phyloP scores from a whole-genome alignment of 495 filamentous ascomycete genomes.

The Trichoderma parareesei region DNA sequence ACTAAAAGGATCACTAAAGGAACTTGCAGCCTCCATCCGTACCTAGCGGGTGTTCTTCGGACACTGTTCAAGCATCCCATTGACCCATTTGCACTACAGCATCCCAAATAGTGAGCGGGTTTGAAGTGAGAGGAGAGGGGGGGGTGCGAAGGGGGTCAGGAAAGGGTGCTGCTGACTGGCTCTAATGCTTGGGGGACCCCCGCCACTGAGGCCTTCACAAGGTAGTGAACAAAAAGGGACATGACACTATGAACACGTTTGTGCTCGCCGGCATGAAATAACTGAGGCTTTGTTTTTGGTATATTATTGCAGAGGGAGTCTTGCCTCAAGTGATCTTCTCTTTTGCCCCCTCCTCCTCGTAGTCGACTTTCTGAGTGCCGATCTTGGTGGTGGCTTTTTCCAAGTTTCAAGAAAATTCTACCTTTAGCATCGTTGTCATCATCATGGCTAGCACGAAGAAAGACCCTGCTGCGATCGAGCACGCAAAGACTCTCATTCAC shows the following conservation, averaged over 20 bases:
- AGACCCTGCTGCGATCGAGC: constrained; percentile 35
- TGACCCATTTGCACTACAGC: background rate
- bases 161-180: constrained; percentile 1
- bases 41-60: background rate
- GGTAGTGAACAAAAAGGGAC: background rate
- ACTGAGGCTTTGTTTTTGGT: background rate
- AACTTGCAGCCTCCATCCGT: background rate
- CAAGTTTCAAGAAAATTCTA: too few relatives aligned
- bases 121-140: background rate
- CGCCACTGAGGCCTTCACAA: background rate
- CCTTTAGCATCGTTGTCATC: background rate
- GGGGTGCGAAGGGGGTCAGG: background rate
- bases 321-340: background rate
- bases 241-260: constrained; percentile 1
- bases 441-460: constrained; percentile 35
- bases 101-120: background rate
- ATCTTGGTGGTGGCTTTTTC: background rate
- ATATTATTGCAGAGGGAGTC: background rate
- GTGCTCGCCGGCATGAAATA: background rate
- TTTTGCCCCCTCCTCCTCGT: background rate
- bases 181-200: background rate
- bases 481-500: constrained; percentile 32
- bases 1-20: background rate
- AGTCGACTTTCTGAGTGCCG: background rate
- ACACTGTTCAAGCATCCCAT: background rate